Conservation (phyloP, 2,329 filamentous ascomycete genomes). For the Clarireedia hainanense region DNA sequence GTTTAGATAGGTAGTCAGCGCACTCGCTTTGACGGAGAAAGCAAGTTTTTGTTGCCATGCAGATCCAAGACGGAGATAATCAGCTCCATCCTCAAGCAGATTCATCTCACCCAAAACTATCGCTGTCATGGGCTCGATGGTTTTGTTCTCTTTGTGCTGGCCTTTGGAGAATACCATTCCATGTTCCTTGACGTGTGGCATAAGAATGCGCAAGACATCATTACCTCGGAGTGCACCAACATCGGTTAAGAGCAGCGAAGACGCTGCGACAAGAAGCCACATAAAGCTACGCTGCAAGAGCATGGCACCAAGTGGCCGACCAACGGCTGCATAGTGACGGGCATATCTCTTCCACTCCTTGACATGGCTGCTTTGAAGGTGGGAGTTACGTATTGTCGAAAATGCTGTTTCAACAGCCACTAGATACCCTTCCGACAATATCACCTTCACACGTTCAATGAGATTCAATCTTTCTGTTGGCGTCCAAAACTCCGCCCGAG, state of each 20-base stretch:
- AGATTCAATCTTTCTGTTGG: constrained; percentile 65
- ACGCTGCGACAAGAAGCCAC: constrained; percentile 71
- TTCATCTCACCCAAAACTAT: constrained; percentile 78
- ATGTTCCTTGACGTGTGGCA: constrained; percentile 40
- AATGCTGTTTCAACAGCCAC: constrained; percentile 82
- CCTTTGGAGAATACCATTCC: constrained; percentile 35
- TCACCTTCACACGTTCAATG: constrained; percentile 60
- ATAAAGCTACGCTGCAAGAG: constrained; percentile 84
- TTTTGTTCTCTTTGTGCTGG: constrained; percentile 44
- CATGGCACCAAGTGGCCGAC: constrained; percentile 83
- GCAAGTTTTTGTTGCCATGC: constrained; percentile 80
- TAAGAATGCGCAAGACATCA: constrained; percentile 67
- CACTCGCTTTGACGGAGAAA: constrained; percentile 75
- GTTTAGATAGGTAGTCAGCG: constrained; percentile 76
- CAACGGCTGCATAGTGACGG: constrained; percentile 71
- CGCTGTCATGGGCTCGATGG: constrained; percentile 57
- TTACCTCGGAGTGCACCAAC: constrained; percentile 49
- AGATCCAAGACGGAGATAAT: constrained; percentile 82
- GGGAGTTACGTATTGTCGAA: constrained; percentile 79
- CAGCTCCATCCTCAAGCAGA: constrained; percentile 78
- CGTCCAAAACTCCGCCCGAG: constrained; percentile 74
- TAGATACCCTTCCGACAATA: constrained; percentile 79
- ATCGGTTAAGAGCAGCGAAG: constrained; percentile 63
- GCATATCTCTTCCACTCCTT: constrained; percentile 85
- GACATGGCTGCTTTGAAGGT: constrained; percentile 53